These are phyloP conservation scores for Glycyrrhiza uralensis DNA, from an alignment of 306 rosid species.

Conservation along the genomic window DNA sequence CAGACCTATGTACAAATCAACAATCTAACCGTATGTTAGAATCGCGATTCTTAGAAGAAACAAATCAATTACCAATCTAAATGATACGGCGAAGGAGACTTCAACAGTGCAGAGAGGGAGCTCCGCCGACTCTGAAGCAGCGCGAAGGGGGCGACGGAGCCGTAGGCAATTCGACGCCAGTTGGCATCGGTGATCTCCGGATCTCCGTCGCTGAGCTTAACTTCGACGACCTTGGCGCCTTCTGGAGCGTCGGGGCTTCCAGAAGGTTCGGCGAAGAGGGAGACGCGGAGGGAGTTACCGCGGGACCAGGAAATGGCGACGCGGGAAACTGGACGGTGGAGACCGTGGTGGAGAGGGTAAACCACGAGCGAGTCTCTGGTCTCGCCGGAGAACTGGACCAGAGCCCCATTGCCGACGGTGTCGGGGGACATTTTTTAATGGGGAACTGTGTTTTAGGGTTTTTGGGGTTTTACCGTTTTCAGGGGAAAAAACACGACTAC, in stretches of 20 bases:
- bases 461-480: constrained; percentile 35
- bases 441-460: constrained; percentile 33
- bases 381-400: constrained; percentile 47
- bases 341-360: constrained; percentile 62
- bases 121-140: constrained; percentile 78
- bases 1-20: neutral
- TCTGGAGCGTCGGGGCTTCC: constrained; percentile 23
- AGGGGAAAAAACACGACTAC: too few species aligned
- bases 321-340: constrained; percentile 64
- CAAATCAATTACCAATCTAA: constrained; percentile 58
- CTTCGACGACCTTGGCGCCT: constrained; percentile 72
- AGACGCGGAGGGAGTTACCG: constrained; percentile 77
- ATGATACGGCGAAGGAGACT: constrained; percentile 54
- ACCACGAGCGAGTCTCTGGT: constrained; percentile 24
- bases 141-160: constrained; percentile 81
- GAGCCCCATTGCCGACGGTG: constrained; percentile 38
- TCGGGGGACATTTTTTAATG: constrained; percentile 39
- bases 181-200: constrained; percentile 52
- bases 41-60: neutral
- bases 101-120: constrained; percentile 47
- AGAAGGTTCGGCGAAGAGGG: constrained; percentile 43
- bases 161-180: constrained; percentile 74
- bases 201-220: constrained; percentile 59
- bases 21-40: neutral
- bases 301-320: constrained; percentile 76